These are phyloP conservation scores for Pulicaria dysenterica DNA, from an alignment of 129 eudicot species.

Conservation along the genomic window DNA sequence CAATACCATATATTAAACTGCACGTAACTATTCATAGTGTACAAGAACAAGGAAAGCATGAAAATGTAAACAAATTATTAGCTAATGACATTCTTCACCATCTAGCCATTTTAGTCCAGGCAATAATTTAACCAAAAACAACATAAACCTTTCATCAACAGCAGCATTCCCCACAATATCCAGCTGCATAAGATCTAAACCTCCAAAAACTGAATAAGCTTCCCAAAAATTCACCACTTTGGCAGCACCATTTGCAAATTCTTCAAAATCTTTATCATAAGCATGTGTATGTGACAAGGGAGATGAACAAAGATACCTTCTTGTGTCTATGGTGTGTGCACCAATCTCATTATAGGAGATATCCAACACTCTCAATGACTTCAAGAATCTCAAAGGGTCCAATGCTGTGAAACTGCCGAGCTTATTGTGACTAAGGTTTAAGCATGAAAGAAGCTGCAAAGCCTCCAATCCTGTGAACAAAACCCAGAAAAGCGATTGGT, in stretches of 20 bases:
- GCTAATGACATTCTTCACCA: slow-evolving; percentile 52
- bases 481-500: not conserved
- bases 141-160: slow-evolving; percentile 46
- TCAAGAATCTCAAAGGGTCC: slow-evolving; percentile 68
- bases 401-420: slow-evolving; percentile 70
- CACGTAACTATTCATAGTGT: not conserved
- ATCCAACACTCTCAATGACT: slow-evolving; percentile 59
- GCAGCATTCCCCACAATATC: slow-evolving; percentile 66
- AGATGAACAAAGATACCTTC: slow-evolving; percentile 75
- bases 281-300: slow-evolving; percentile 62
- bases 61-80: slow-evolving; percentile 14
- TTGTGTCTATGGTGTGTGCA: slow-evolving; percentile 69
- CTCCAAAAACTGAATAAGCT: slow-evolving; percentile 59
- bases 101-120: slow-evolving; percentile 77
- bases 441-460: slow-evolving; percentile 77
- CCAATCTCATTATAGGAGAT: slow-evolving; percentile 84
- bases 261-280: slow-evolving; percentile 42
- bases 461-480: slow-evolving; percentile 75
- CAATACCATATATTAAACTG: not conserved
- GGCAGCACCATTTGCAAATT: slow-evolving; percentile 26
- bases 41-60: not conserved
- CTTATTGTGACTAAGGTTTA: slow-evolving; percentile 78
- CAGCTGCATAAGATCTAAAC: slow-evolving; percentile 57
- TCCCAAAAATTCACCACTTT: slow-evolving; percentile 59
- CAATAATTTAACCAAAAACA: slow-evolving; percentile 52